Base-by-base conservation (phyloP, 2,329 filamentous ascomycete species). In the Fusarium sp. region DNA sequence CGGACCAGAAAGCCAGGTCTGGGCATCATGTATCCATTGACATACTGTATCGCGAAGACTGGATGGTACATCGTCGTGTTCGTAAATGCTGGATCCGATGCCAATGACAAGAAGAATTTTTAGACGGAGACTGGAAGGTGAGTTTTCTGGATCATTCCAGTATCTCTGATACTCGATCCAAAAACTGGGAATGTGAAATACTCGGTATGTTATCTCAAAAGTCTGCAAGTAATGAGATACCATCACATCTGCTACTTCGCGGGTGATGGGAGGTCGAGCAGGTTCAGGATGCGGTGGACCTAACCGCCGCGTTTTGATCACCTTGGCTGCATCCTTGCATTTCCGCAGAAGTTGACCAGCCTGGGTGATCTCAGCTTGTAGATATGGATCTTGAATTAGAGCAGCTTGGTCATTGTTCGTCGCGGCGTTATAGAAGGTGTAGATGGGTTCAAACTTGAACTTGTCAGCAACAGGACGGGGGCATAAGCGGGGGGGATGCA, bases 111-210 rank as follows among this genome's bases (percentile, higher is more conserved):
- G 77, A 3, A 81, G 75, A 1, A 81, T 65, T n/a, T 78, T 79
- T 4, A 82, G 75, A 2, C 76, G 76, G 3, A 76, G 27, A 3
- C 68, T 73, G 6, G 54, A 62, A 1, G 72, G 62, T 2, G 71
- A 67, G 7, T 6, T 67, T 5, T 75, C 73, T 0, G 79, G 75
- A 3, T 78, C 9, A 4, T 78, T 73, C 85, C 85, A 87, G 64
- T 83, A 84, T 0, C 57, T 73, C 4, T 77, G 64, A 67, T 87
- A 88, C 7, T 86, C 82, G 18, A 76, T 68, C 79, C 81, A 81
- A 64, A 88, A 89, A 0, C 80, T 83, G 0, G 85, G 85, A 4
- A 78, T 73, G 59, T 89, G 86, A 0, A 89, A 73, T 46, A 89
- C 83, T 3, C 85, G 82, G 56, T 86, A 82, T 0, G 80, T 79